Percentiles rank a stretch among this genome's conserved stretches.
Conservation (phyloP, 164 flowering plant species). For the Chloranthus sessilifolius region DNA sequence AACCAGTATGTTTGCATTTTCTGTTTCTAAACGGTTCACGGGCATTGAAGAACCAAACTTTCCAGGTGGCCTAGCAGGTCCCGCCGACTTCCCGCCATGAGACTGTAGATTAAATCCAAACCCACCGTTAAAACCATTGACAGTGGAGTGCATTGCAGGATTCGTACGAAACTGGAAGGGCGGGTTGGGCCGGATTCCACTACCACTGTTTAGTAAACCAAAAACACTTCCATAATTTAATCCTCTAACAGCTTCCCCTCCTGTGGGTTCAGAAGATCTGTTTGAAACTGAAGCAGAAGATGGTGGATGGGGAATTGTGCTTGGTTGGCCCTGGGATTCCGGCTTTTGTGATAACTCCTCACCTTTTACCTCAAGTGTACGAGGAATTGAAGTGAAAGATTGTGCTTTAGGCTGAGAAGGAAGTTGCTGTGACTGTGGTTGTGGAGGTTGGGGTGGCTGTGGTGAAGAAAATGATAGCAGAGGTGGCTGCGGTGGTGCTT, state of each 20-base stretch:
- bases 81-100: slow-evolving; percentile 19
- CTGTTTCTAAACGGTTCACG: slow-evolving; percentile 12
- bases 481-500: slow-evolving; percentile 10
- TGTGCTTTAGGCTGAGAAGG: slow-evolving; percentile 11
- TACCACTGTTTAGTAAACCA: slow-evolving; percentile 9
- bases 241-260: slow-evolving; percentile 21
- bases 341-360: slow-evolving; percentile 18
- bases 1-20: slow-evolving; percentile 14
- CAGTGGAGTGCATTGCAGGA: slow-evolving; percentile 11
- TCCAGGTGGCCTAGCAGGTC: slow-evolving; percentile 13
- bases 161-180: slow-evolving; percentile 26
- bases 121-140: slow-evolving; percentile 28
- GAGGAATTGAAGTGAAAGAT: slow-evolving; percentile 7
- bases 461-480: slow-evolving; percentile 2
- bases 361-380: slow-evolving; percentile 13
- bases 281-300: slow-evolving; percentile 10
- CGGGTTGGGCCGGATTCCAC: slow-evolving; percentile 14
- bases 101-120: slow-evolving; percentile 15
- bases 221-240: slow-evolving; percentile 22
- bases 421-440: slow-evolving; percentile 10
- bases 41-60: slow-evolving; percentile 6
- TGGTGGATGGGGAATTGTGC: slow-evolving; percentile 15
- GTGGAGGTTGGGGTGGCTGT: not conserved
- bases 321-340: slow-evolving; percentile 17
- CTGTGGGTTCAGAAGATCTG: slow-evolving; percentile 14